Evolutionary conservation across 306 rosid genomes (phyloP).

Genomic region (Acacia crassicarpa): DNA sequence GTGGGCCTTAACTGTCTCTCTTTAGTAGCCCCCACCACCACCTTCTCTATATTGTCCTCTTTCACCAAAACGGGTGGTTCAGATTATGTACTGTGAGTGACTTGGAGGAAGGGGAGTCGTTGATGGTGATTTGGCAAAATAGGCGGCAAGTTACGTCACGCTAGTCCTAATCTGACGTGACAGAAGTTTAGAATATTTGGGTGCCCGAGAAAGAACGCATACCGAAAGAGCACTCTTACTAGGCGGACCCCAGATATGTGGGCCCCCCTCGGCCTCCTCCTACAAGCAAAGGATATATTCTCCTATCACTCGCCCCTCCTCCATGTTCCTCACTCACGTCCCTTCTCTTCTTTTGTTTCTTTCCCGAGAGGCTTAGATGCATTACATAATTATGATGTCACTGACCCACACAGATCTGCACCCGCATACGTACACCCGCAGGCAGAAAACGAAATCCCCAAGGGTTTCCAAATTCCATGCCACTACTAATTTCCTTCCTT

Average conservation of each 20-base stretch:
- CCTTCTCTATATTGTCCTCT: not conserved
- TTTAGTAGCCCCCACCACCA: slow-evolving; percentile 23
- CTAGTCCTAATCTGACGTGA: slow-evolving; percentile 48
- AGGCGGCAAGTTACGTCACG: slow-evolving; percentile 38
- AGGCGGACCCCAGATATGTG: slow-evolving; percentile 46
- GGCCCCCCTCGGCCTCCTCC: slow-evolving; percentile 72
- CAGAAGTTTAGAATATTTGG: slow-evolving; percentile 80
- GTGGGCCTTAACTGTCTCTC: slow-evolving; percentile 49
- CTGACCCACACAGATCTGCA: not conserved
- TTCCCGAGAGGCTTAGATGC: not conserved
- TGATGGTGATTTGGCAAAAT: slow-evolving; percentile 27
- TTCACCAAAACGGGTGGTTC: slow-evolving; percentile 31
- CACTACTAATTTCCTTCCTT: not conserved
- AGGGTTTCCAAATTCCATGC: not conserved
- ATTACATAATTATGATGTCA: not conserved
- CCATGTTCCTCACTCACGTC: slow-evolving; percentile 42
- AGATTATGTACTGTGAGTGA: slow-evolving; percentile 19
- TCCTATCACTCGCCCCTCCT: slow-evolving; percentile 32
- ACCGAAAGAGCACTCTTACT: slow-evolving; percentile 80
- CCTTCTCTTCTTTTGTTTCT: not conserved
- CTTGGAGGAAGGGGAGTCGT: slow-evolving; percentile 29
- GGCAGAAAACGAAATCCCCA: not conserved
- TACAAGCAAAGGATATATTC: slow-evolving; percentile 95
- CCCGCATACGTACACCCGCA: not conserved
- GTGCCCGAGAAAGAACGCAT: slow-evolving; percentile 83